These are phyloP conservation scores for Avena eriantha DNA, from an alignment of 176 grass and related monocot genomes.

Conservation along the genomic window DNA sequence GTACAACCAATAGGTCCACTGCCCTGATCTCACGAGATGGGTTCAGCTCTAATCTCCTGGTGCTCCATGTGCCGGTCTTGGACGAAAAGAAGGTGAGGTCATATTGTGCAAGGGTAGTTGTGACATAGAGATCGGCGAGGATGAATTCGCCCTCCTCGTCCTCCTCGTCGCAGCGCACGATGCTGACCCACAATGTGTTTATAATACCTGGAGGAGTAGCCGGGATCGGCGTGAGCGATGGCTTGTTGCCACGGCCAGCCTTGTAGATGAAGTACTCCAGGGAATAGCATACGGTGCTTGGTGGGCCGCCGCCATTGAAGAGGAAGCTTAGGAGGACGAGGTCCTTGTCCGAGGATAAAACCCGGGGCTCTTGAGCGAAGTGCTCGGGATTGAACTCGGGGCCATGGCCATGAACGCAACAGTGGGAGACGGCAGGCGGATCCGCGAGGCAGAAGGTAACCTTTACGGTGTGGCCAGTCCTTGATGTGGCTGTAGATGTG, in stretches of 20 bases:
- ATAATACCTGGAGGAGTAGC: not conserved
- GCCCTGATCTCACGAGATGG: not conserved
- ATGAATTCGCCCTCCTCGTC: not conserved
- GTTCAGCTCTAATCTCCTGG: not conserved
- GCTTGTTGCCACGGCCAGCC: not conserved
- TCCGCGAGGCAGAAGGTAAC: too few species aligned
- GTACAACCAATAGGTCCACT: not conserved
- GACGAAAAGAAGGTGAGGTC: not conserved
- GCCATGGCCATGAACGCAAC: not conserved
- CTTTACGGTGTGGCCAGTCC: too few species aligned
- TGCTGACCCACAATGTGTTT: not conserved
- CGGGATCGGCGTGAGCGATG: not conserved
- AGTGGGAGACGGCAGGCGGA: too few species aligned
- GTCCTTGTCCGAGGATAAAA: too few species aligned
- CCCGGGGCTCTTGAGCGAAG: not conserved
- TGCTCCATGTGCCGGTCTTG: not conserved
- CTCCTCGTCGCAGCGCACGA: not conserved
- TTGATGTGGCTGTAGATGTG: not conserved
- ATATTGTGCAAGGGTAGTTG: not conserved
- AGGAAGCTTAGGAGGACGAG: too few species aligned
- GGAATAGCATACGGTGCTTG: too few species aligned
- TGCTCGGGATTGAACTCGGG: not conserved
- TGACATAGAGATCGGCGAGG: not conserved
- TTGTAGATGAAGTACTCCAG: conserved; percentile 2
- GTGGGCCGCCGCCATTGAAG: too few species aligned